Evolutionary conservation across 78 protist genomes (phyloP).

Genomic region (Tieghemostelium lacteum): DNA sequence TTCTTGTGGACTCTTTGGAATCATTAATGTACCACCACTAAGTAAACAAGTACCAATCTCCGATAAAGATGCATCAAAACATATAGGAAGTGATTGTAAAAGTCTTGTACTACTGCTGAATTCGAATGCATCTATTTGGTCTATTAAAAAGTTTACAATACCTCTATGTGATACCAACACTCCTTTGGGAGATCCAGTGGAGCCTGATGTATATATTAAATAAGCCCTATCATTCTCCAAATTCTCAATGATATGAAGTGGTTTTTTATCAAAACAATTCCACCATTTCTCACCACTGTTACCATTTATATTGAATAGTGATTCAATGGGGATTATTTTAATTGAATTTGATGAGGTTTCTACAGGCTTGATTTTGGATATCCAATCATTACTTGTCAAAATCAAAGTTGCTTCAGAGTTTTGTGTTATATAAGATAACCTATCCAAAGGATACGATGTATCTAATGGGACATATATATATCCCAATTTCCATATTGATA

Average conservation of each 20-base stretch:
- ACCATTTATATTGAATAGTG: constrained; percentile 4
- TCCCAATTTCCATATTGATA: constrained; percentile 27
- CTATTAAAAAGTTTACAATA: constrained; percentile 28
- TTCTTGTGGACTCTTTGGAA: constrained; percentile 4
- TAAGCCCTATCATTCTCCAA: constrained; percentile 1
- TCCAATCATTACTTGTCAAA: constrained; percentile 6
- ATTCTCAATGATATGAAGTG: not conserved
- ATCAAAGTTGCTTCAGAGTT: constrained; percentile 15
- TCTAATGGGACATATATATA: constrained; percentile 52
- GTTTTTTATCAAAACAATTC: not conserved
- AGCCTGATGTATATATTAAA: constrained; percentile 64
- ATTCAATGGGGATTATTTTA: not conserved
- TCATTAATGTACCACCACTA: constrained; percentile 18
- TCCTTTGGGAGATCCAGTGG: constrained; percentile 71
- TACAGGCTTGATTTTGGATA: not conserved
- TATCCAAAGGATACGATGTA: constrained; percentile 41
- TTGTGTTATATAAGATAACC: constrained; percentile 23
- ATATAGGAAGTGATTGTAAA: constrained; percentile 66
- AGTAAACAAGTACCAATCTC: constrained; percentile 60
- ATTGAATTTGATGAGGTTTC: not conserved
- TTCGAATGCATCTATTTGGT: constrained; percentile 37
- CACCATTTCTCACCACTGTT: not conserved
- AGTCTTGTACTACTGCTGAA: constrained; percentile 8
- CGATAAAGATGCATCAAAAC: constrained; percentile 69
- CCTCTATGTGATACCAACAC: constrained; percentile 51